Evolutionary conservation across 192 early-diverging fungal genomes (phyloP), one percentile per base, ranked within the genome.

Genomic region (Linnemannia hyalina): DNA sequence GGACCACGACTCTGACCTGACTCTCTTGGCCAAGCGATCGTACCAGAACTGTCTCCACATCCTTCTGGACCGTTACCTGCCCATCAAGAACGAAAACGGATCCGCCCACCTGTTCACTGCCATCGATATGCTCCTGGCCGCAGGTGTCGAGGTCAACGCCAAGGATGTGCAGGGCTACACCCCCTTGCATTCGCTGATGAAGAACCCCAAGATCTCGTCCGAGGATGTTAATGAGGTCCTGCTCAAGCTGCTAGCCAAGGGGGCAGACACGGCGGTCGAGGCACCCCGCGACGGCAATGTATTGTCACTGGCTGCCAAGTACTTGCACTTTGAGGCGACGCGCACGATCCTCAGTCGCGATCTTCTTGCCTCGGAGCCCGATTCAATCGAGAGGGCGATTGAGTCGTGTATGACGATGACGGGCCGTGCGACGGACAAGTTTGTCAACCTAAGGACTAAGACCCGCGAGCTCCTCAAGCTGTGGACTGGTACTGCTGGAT

Each of bases 171-270:
- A 86, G 20, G 84, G 84, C 9, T 81, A 81, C 42, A 86, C 84
- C 1, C 79, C 84, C 6, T 32, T 86, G 75, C 84, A 80, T 97
- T 94, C 76, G 95, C 95, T 46, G 94, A 95, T 73, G 95, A 96
- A 82, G 96, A 99, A 90, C 97, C 98, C 90, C 98, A 97, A 80
- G 97, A 99, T 91, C 95, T 97, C 76, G 96, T 94, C 36, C 96
- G 91, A 87, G 93, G 90, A 69, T 91, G 87, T 41, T 94, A 95
- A 73, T 23, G 80, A 73, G 65, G 79, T 77, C 10, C 32, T 86
- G 52, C 69, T 71, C 75, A 73, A 40, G 65, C 68, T 86, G 65
- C 65, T 81, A 13, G 84, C 79, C 69, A 86, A 81, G 52, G 84
- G 84, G 35, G 84, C 76, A 36, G 84, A 86, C 49, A 86, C 84